Percentiles rank a stretch among this genome's conserved stretches.
Evolutionary conservation across 176 grass and related monocot genomes (phyloP).

Genomic region (Pharus latifolius): DNA sequence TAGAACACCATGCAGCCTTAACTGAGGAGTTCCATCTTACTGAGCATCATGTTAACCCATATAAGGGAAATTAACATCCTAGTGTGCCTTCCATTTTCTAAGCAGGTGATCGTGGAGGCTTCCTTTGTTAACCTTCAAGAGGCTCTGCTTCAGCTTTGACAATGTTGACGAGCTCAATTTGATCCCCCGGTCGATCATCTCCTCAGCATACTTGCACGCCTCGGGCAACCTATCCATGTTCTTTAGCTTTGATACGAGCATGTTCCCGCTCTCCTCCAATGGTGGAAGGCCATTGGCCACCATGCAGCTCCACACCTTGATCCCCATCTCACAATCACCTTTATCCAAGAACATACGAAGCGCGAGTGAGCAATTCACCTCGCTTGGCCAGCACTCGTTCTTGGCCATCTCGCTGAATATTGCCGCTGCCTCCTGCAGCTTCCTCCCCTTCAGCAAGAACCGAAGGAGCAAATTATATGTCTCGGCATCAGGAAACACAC

Average conservation of each 20-base stretch:
- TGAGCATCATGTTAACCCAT: not conserved
- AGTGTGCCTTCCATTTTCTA: constrained; percentile 64
- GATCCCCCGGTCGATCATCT: constrained; percentile 77
- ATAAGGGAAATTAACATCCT: constrained; percentile 4
- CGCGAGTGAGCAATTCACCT: constrained; percentile 35
- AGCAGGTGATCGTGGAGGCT: constrained; percentile 56
- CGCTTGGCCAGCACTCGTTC: constrained; percentile 51
- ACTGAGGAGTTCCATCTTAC: not conserved
- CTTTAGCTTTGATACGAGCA: constrained; percentile 49
- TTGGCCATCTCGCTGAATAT: constrained; percentile 87
- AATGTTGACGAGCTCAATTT: constrained; percentile 60
- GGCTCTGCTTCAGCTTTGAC: constrained; percentile 56
- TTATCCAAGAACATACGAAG: constrained; percentile 48
- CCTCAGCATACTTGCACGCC: constrained; percentile 89
- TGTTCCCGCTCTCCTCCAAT: constrained; percentile 64
- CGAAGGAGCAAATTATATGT: constrained; percentile 58
- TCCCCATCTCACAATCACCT: constrained; percentile 37
- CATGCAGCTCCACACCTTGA: constrained; percentile 80
- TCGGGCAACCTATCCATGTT: constrained; percentile 52
- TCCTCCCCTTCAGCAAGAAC: constrained; percentile 44
- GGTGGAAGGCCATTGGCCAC: constrained; percentile 38
- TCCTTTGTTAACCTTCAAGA: constrained; percentile 48
- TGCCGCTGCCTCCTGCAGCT: constrained; percentile 33
- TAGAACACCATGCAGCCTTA: not conserved
- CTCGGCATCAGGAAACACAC: constrained; percentile 48